Conservation (phyloP, 2,329 filamentous ascomycete species). For the Fusarium sambucinum region DNA sequence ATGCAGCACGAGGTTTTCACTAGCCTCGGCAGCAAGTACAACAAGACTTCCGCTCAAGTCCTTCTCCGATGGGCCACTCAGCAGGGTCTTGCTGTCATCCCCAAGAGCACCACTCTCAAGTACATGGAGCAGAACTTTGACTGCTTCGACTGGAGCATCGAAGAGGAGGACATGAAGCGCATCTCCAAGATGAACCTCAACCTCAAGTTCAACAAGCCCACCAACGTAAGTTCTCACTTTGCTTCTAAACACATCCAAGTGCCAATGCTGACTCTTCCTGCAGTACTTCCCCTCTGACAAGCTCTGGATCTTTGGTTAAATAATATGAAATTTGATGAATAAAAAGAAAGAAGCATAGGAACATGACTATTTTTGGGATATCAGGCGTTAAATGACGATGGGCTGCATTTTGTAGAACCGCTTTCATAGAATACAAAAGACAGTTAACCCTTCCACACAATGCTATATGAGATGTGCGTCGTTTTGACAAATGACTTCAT, state of each 20-base stretch:
- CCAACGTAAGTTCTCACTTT: constrained; percentile 66
- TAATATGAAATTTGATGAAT: constrained; percentile 32
- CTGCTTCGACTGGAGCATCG: constrained; percentile 74
- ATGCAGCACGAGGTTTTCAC: constrained; percentile 77
- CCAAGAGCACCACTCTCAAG: constrained; percentile 73
- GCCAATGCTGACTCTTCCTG: constrained; percentile 23
- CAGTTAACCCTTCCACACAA: constrained; percentile 29
- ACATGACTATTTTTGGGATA: constrained; percentile 45
- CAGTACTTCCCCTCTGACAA: constrained; percentile 68
- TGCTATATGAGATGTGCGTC: neutral
- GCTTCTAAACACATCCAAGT: too few relatives aligned
- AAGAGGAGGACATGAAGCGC: constrained; percentile 72
- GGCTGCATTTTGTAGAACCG: constrained; percentile 43
- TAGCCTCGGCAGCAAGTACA: constrained; percentile 74
- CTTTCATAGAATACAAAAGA: constrained; percentile 47
- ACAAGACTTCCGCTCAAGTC: constrained; percentile 82
- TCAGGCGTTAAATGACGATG: constrained; percentile 46
- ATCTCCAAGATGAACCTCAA: constrained; percentile 74
- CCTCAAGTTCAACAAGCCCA: constrained; percentile 82
- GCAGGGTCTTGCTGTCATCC: constrained; percentile 82
- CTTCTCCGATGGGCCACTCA: constrained; percentile 90
- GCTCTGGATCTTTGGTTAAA: constrained; percentile 70
- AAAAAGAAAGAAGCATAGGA: constrained; percentile 37
- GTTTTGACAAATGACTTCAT: neutral
- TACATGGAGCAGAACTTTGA: constrained; percentile 75